Conservation (phyloP, 352 stramenopile genomes). For the Globisporangium megalacanthum region DNA sequence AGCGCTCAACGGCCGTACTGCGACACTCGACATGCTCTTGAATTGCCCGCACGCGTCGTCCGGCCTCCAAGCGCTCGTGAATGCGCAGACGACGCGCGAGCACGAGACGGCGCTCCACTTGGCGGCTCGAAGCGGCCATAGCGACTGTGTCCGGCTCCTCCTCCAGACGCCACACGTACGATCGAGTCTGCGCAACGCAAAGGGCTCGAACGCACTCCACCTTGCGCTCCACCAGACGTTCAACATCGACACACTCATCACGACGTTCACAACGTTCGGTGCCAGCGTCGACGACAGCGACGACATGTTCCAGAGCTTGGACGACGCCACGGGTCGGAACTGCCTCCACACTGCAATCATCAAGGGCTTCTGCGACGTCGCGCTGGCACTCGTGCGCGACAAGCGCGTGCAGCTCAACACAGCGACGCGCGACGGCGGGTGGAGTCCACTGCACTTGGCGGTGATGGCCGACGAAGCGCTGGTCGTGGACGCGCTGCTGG, state of each 20-base stretch:
- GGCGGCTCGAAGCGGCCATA: slow-evolving; percentile 34
- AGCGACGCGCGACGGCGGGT: slow-evolving; percentile 36
- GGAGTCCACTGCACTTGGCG: slow-evolving; percentile 57
- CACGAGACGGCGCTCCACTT: slow-evolving; percentile 46
- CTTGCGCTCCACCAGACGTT: slow-evolving; percentile 58
- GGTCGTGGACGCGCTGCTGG: slow-evolving; percentile 39
- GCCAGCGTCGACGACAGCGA: slow-evolving; percentile 6
- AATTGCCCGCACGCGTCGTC: slow-evolving; percentile 2
- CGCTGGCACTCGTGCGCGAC: slow-evolving; percentile 29
- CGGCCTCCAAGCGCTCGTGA: slow-evolving; percentile 18
- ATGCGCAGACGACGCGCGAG: slow-evolving; percentile 30
- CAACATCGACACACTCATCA: slow-evolving; percentile 49
- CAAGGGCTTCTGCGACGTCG: slow-evolving; percentile 51
- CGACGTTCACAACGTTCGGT: slow-evolving; percentile 26
- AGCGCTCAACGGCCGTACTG: slow-evolving; percentile 29
- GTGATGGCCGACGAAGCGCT: slow-evolving; percentile 51
- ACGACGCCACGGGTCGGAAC: slow-evolving; percentile 38
- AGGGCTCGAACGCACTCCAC: slow-evolving; percentile 52
- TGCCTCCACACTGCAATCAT: slow-evolving; percentile 58
- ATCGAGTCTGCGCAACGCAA: slow-evolving; percentile 21
- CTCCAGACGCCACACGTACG: slow-evolving; percentile 20
- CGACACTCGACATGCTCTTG: slow-evolving; percentile 24
- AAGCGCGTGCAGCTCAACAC: slow-evolving; percentile 44
- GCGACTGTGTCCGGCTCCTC: slow-evolving; percentile 30
- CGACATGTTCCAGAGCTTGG: slow-evolving; percentile 36